These are phyloP conservation scores for Trichophyton equinum DNA, from an alignment of 2,329 filamentous ascomycete genomes.

Conservation along the genomic window DNA sequence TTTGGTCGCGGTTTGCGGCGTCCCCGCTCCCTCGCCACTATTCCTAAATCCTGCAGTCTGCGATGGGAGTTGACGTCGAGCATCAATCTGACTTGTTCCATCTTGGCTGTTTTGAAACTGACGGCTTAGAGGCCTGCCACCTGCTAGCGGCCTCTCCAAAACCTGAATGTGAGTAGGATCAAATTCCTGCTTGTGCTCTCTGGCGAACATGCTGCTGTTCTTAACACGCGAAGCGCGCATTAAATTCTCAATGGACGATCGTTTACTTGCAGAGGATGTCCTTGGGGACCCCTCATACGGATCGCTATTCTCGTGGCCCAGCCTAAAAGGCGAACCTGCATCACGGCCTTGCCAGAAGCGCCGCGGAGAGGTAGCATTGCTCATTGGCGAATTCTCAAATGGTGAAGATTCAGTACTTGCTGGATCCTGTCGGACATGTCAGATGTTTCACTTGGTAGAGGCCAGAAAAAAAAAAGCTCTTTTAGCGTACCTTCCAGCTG, in stretches of 20 bases:
- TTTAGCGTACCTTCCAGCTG: constrained; percentile 54
- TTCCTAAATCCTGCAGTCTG: constrained; percentile 11
- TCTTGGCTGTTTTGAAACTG: constrained; percentile 60
- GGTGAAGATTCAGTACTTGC: constrained; percentile 64
- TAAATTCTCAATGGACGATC: constrained; percentile 87
- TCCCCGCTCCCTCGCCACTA: constrained; percentile 13
- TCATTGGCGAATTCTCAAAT: constrained; percentile 70
- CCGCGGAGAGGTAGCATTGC: constrained; percentile 55
- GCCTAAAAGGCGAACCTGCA: constrained; percentile 53
- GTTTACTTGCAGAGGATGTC: constrained; percentile 55
- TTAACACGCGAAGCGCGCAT: constrained; percentile 91
- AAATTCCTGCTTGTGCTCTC: constrained; percentile 86
- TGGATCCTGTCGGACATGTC: constrained; percentile 20
- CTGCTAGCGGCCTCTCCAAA: constrained; percentile 70
- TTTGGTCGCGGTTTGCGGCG: constrained; percentile 3
- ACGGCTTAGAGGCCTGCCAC: constrained; percentile 42
- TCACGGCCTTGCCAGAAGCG: constrained; percentile 78
- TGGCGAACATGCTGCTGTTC: constrained; percentile 94
- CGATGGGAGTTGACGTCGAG: constrained; percentile 13
- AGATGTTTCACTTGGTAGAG: not conserved
- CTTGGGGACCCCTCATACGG: constrained; percentile 48
- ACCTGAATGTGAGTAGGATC: constrained; percentile 66
- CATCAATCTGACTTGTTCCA: constrained; percentile 34
- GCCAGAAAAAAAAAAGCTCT: not conserved
- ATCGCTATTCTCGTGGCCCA: constrained; percentile 56